phyloP scores from a whole-genome alignment of 768 basidiomycete species.

The Calocybe gangraenosa region DNA sequence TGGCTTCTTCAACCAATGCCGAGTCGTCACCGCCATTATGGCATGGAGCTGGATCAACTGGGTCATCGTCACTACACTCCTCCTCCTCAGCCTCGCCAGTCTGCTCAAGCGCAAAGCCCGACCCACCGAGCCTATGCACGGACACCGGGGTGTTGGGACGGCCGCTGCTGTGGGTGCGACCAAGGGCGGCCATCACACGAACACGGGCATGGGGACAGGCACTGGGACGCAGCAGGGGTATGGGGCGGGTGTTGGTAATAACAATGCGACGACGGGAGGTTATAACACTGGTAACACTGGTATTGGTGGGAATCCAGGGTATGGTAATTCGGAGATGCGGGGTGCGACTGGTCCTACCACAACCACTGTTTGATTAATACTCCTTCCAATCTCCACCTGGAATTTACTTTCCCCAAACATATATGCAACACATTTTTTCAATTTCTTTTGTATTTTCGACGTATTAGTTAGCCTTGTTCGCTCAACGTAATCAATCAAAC shows the following conservation, averaged over 20 bases:
- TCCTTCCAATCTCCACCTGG: background rate
- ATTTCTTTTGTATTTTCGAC: background rate
- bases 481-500: background rate
- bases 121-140: background rate
- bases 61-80: constrained; percentile 44
- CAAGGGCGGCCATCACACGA: background rate
- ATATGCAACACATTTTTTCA: background rate
- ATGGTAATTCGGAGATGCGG: too few relatives aligned
- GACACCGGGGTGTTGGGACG: background rate
- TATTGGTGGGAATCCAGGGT: background rate
- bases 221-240: background rate
- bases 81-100: constrained; percentile 34
- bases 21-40: constrained; percentile 58
- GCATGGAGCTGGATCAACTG: constrained; percentile 69
- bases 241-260: background rate
- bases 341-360: too few relatives aligned
- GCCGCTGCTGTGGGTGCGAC: background rate
- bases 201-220: background rate
- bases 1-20: constrained; percentile 42
- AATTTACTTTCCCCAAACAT: background rate
- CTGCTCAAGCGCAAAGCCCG: constrained; percentile 4
- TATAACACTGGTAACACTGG: background rate
- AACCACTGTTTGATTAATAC: too few relatives aligned
- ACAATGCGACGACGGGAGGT: background rate
- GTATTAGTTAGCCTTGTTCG: background rate